Evolutionary conservation across 306 rosid species (phyloP).

Genomic region (Macrotyloma uniflorum): DNA sequence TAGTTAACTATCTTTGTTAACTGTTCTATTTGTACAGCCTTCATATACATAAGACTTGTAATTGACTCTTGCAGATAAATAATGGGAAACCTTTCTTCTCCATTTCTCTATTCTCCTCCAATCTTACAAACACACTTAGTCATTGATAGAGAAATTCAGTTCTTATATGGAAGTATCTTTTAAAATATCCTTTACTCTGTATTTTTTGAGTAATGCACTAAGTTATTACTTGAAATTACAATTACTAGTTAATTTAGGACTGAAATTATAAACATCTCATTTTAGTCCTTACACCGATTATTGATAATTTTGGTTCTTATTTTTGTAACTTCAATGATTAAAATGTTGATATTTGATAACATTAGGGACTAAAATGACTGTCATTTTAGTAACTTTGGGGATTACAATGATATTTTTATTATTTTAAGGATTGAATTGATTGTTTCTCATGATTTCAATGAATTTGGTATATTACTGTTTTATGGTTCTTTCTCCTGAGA

Average conservation of each 20-base stretch:
- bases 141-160: too few species aligned
- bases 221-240: neutral
- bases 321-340: neutral
- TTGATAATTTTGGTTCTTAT: neutral
- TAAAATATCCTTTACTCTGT: conserved; percentile 2
- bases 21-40: too few species aligned
- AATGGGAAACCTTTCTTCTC: too few species aligned
- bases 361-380: neutral
- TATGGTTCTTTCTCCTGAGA: neutral
- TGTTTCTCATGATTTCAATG: neutral
- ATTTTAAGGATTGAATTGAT: neutral
- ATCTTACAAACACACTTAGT: too few species aligned
- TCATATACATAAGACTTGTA: too few species aligned
- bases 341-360: neutral
- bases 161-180: neutral
- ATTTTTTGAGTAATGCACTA: neutral
- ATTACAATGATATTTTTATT: neutral
- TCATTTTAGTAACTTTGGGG: neutral
- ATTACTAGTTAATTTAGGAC: neutral
- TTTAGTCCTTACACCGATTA: neutral
- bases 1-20: too few species aligned
- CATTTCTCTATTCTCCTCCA: too few species aligned
- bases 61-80: too few species aligned
- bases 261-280: neutral
- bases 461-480: neutral